Evolutionary conservation across 2,329 filamentous ascomycete genomes (phyloP).

Genomic region (Apiospora aurea): DNA sequence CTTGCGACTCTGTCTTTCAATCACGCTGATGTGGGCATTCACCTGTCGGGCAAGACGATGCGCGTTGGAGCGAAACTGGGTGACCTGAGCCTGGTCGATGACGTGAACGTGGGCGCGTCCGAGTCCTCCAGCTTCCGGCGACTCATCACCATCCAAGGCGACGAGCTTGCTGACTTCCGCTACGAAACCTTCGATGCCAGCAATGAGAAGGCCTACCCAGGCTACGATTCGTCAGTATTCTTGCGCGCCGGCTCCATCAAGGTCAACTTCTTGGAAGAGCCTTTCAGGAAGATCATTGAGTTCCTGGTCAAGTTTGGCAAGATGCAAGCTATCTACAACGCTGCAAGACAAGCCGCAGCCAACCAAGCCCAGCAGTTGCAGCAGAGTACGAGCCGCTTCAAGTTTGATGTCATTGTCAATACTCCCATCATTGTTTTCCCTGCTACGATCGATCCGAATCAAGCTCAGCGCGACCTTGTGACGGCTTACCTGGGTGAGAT

Average conservation of each 20-base stretch:
- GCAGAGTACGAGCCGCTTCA: conserved; percentile 86
- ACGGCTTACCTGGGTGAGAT: conserved; percentile 97
- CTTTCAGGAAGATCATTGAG: conserved; percentile 96
- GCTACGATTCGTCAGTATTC: conserved; percentile 91
- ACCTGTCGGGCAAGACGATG: conserved; percentile 86
- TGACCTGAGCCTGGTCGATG: conserved; percentile 87
- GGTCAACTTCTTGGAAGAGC: conserved; percentile 95
- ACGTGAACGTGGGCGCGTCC: conserved; percentile 89
- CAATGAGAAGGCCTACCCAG: conserved; percentile 78
- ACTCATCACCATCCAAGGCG: conserved; percentile 91
- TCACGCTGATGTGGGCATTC: conserved; percentile 89
- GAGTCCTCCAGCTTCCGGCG: conserved; percentile 82
- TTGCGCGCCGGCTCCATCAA: conserved; percentile 94
- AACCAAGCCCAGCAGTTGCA: conserved; percentile 94
- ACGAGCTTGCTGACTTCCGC: conserved; percentile 94
- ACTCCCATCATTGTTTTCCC: conserved; percentile 98
- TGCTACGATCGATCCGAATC: conserved; percentile 73
- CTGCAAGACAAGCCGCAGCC: conserved; percentile 90
- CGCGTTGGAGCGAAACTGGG: conserved; percentile 86
- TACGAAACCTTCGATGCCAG: conserved; percentile 92
- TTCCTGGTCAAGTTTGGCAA: conserved; percentile 99
- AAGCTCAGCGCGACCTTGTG: conserved; percentile 77
- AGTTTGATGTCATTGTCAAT: conserved; percentile 91
- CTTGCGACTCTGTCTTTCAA: conserved; percentile 92
- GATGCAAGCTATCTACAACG: conserved; percentile 99